These are phyloP conservation scores for Pugionium cornutum DNA, from an alignment of 345 rosid species.

Conservation along the genomic window DNA sequence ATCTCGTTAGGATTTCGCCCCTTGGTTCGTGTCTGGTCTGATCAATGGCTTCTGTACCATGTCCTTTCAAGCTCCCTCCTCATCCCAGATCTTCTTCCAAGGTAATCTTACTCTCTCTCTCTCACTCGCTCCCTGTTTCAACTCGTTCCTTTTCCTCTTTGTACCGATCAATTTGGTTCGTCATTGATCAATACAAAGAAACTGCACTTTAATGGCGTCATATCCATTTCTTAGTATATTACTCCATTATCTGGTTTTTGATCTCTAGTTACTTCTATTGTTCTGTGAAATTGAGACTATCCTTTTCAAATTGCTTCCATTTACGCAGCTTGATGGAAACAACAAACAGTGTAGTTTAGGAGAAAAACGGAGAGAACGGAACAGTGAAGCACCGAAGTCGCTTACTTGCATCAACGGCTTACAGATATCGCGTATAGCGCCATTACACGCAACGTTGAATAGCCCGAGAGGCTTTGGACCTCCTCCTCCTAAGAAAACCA, in stretches of 20 bases:
- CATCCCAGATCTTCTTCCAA: conserved; percentile 34
- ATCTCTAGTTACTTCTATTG: background rate
- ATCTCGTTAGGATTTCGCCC: conserved; percentile 1
- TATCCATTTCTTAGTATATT: background rate
- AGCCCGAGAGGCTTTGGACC: conserved; percentile 80
- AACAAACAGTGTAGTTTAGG: conserved; percentile 12
- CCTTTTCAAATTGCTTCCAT: background rate
- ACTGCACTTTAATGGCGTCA: background rate
- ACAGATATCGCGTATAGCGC: conserved; percentile 30
- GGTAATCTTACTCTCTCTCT: conserved; percentile 28
- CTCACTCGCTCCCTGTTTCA: background rate
- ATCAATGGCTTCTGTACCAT: conserved; percentile 40
- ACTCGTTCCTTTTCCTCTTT: conserved; percentile 1
- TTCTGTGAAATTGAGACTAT: background rate
- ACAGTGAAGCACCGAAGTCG: conserved; percentile 27
- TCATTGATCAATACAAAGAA: too few species aligned
- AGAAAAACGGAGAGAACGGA: conserved; percentile 12
- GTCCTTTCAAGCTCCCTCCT: conserved; percentile 37
- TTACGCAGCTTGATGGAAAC: conserved; percentile 26
- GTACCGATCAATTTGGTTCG: background rate
- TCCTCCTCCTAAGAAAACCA: conserved; percentile 58
- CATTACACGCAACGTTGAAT: conserved; percentile 57
- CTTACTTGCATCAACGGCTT: conserved; percentile 32
- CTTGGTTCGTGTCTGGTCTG: conserved; percentile 7
- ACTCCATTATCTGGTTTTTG: background rate